phyloP scores from a whole-genome alignment of 2,329 filamentous ascomycete species.

The Pseudocercospora fijiensis region DNA sequence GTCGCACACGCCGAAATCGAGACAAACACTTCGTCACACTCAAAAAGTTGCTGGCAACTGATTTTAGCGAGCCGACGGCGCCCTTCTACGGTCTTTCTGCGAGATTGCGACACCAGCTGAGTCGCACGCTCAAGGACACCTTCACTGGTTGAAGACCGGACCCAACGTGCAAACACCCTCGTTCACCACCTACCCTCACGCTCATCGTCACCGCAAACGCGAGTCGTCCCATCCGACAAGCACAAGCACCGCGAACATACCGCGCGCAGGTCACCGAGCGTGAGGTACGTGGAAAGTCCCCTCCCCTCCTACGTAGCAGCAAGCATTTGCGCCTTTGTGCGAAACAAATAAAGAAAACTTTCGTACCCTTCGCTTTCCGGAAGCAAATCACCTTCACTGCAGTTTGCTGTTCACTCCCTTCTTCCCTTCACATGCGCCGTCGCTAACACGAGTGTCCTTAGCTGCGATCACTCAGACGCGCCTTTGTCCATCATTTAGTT shows the following conservation, averaged over 20 bases:
- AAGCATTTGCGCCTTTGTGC: slow-evolving; percentile 24
- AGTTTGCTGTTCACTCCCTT: slow-evolving; percentile 1
- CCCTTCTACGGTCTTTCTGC: slow-evolving; percentile 32
- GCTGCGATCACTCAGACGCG: slow-evolving; percentile 28
- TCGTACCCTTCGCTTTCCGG: not conserved
- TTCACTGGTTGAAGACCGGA: slow-evolving; percentile 57
- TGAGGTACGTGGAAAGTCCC: slow-evolving; percentile 31
- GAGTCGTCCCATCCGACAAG: slow-evolving; percentile 16
- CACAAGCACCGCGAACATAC: slow-evolving; percentile 10
- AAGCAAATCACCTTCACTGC: not conserved
- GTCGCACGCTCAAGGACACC: slow-evolving; percentile 53
- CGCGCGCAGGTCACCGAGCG: slow-evolving; percentile 21
- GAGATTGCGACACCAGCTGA: slow-evolving; percentile 29
- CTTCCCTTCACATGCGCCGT: not conserved
- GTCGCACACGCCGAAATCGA: slow-evolving; percentile 6
- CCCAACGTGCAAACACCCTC: slow-evolving; percentile 23
- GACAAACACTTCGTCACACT: slow-evolving; percentile 17
- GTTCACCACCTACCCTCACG: slow-evolving; percentile 18
- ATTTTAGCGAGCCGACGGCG: slow-evolving; percentile 32
- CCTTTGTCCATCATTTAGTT: slow-evolving; percentile 12
- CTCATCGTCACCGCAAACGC: slow-evolving; percentile 10
- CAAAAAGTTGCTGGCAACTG: slow-evolving; percentile 29
- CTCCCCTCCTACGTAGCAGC: slow-evolving; percentile 20
- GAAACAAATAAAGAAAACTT: slow-evolving; percentile 13
- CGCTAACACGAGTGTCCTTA: slow-evolving; percentile 27